phyloP scores from a whole-genome alignment of 257 asterid genomes.

The Solanum lycopersicoides region DNA sequence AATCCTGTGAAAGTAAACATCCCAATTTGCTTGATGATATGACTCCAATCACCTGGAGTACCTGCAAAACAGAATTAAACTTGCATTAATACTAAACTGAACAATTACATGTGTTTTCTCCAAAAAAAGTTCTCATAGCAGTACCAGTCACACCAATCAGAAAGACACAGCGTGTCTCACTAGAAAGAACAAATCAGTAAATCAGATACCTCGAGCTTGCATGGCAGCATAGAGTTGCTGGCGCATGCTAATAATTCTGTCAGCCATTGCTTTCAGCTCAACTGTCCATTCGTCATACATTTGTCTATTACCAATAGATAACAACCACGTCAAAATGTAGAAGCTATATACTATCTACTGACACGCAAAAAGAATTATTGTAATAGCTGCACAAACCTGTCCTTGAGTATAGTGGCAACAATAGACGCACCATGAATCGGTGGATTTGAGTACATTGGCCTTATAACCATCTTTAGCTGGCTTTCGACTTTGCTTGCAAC shows the following conservation, averaged over 20 bases:
- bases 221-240: constrained; percentile 60
- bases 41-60: constrained; percentile 93
- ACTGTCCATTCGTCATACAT: constrained; percentile 63
- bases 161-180: not conserved
- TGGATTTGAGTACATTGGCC: constrained; percentile 86
- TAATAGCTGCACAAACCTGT: constrained; percentile 28
- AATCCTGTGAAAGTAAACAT: constrained; percentile 82
- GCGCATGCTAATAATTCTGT: constrained; percentile 79
- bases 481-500: constrained; percentile 64
- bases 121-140: not conserved
- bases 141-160: not conserved
- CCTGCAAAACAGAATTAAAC: constrained; percentile 23
- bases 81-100: not conserved
- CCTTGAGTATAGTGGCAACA: constrained; percentile 60
- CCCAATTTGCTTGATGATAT: constrained; percentile 74
- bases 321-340: not conserved
- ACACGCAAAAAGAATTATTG: not conserved
- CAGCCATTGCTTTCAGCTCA: constrained; percentile 88
- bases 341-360: not conserved
- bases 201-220: constrained; percentile 39
- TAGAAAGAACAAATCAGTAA: not conserved
- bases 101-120: not conserved
- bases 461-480: constrained; percentile 68
- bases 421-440: constrained; percentile 81
- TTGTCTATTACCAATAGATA: constrained; percentile 21